A percentile compares a stretch with the other conserved stretches of the same genome.
Conservation (phyloP, 2,329 filamentous ascomycete genomes). For the Trichoderma oligosporum region DNA sequence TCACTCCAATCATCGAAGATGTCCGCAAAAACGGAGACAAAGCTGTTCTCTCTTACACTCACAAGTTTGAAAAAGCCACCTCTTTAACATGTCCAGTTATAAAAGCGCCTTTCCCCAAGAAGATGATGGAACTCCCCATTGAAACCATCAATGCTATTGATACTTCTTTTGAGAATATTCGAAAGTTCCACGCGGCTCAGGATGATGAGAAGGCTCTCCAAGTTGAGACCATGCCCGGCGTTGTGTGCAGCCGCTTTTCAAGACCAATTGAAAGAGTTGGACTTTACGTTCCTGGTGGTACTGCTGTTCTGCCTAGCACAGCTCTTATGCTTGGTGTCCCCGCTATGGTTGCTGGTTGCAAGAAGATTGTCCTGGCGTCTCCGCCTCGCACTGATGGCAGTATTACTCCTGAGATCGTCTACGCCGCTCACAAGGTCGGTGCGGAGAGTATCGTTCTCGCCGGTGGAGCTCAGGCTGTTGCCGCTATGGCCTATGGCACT, state of each 20-base stretch:
- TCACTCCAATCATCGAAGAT: constrained; percentile 85
- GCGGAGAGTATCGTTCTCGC: constrained; percentile 94
- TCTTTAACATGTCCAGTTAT: constrained; percentile 85
- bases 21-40: constrained; percentile 81
- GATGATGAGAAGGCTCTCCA: constrained; percentile 75
- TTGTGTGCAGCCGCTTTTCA: constrained; percentile 88
- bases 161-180: constrained; percentile 88
- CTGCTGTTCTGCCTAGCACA: constrained; percentile 93
- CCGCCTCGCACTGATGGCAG: constrained; percentile 86
- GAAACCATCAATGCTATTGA: constrained; percentile 94
- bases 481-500: constrained; percentile 95
- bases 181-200: constrained; percentile 89
- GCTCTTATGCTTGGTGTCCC: constrained; percentile 97
- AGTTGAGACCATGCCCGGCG: constrained; percentile 97
- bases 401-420: constrained; percentile 94
- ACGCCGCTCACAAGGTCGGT: constrained; percentile 93
- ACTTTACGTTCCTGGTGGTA: constrained; percentile 92
- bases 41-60: constrained; percentile 86
- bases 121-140: constrained; percentile 76
- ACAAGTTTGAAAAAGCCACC: constrained; percentile 96
- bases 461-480: constrained; percentile 91
- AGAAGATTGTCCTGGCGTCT: constrained; percentile 89
- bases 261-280: constrained; percentile 94
- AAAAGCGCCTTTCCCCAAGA: constrained; percentile 79
- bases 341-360: constrained; percentile 94